Base-by-base conservation (phyloP, 257 asterid species). In the Linderniella brevidens region DNA sequence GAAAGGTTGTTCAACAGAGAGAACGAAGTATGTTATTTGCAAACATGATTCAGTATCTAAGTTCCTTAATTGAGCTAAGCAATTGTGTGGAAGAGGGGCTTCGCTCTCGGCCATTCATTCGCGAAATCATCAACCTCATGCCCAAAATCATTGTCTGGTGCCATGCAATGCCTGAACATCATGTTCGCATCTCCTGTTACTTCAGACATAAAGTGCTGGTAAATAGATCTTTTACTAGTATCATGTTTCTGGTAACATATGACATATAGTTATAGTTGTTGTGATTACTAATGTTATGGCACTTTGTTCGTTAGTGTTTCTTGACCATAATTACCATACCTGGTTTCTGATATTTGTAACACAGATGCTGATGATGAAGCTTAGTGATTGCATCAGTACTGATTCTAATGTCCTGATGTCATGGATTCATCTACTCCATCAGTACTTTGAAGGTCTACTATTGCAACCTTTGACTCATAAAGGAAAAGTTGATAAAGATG, bases 171-270 rank as follows among this genome's bases (percentile, higher is more conserved):
- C 66, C 59, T 49, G 74, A 60, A 25, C 51, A 42, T 35, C 58
- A 56, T 64, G 49, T 58, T 58, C 68, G 69, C 35, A 63, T 71
- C 19, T 73, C 66, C 55, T 76, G 68, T 41, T 90, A 84, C 64
- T 57, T 71, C 66, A 78, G 76, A 49, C 94, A 90, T 74, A 84
- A 90, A 71, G 55, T 85, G 36, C 69, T 90, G 93, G 97, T 87
- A 73, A 56, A 61, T 40, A 48, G 12, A 29, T 45, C 15, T 45
- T 17, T 35, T 13, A 11, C 12, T 37, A 54, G 11, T 19, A 45
- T 14, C 14, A 41, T 36, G 5, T 37, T 45, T 19, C 20, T 20
- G 14, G 19, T 35, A 41, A 19, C 32, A 39, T 45, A n/a, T 56
- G 29, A 32, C 18, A 35, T 37, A n/a, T 19, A 18, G 35, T 9